phyloP scores from a whole-genome alignment of 371 early-diverging fungal genomes.

The Mortierella sp. region DNA sequence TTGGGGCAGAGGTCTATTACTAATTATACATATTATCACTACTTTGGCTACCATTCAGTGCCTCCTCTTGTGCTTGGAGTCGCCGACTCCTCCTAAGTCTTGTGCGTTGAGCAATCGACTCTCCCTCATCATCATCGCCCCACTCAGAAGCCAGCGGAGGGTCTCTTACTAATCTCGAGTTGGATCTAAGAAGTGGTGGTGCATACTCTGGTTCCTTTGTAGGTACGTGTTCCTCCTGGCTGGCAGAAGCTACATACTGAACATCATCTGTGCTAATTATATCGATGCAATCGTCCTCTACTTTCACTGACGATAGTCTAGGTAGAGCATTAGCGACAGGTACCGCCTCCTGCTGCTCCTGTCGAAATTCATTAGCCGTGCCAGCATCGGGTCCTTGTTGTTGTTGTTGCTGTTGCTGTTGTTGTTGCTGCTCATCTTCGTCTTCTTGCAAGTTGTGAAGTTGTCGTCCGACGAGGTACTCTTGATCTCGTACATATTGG shows the following conservation, averaged over 20 bases:
- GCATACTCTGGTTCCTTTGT: background rate
- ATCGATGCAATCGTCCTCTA: background rate
- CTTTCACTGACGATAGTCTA: background rate
- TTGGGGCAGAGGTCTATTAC: too few species aligned
- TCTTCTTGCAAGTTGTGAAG: conserved; percentile 74
- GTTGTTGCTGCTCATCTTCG: background rate
- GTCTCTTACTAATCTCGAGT: conserved; percentile 10
- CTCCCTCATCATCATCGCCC: conserved; percentile 23
- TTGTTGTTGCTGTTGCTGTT: background rate
- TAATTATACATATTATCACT: too few species aligned
- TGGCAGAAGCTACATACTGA: background rate
- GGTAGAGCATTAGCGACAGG: background rate
- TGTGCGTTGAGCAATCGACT: conserved; percentile 32
- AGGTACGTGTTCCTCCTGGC: background rate
- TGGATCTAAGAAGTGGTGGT: conserved; percentile 15
- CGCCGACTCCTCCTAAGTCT: conserved; percentile 26
- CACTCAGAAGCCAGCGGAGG: conserved; percentile 5
- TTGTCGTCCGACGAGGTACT: conserved; percentile 75
- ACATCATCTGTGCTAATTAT: background rate
- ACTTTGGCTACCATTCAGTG: conserved; percentile 1
- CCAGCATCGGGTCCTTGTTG: background rate
- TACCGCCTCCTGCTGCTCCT: background rate
- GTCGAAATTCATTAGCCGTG: background rate
- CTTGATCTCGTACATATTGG: conserved; percentile 73
- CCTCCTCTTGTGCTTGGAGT: conserved; percentile 22